phyloP scores from a whole-genome alignment of 257 asterid species.

The Solanum rostratum region DNA sequence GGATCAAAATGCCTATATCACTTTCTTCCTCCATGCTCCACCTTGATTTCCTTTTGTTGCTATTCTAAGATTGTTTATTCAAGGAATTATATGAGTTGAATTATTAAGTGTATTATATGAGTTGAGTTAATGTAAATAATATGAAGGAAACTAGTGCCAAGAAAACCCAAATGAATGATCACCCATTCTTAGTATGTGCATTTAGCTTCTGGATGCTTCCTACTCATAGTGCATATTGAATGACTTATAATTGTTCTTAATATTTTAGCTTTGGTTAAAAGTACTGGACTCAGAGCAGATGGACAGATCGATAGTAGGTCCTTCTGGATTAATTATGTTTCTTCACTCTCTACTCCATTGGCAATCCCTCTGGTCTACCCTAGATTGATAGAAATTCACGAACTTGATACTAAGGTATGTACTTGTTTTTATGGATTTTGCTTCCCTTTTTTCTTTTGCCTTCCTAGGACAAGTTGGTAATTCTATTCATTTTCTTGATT shows the following conservation, averaged over 20 bases:
- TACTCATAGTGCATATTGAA: not conserved
- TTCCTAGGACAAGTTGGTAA: not conserved
- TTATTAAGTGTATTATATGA: not conserved
- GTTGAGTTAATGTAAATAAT: not conserved
- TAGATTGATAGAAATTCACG: conserved; percentile 81
- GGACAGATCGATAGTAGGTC: conserved; percentile 87
- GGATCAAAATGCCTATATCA: not conserved
- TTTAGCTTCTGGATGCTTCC: not conserved
- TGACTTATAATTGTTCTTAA: not conserved
- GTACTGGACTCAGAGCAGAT: conserved; percentile 77
- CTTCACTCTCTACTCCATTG: conserved; percentile 69
- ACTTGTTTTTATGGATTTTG: not conserved
- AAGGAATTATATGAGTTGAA: not conserved
- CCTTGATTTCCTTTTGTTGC: not conserved
- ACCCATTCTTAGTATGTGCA: not conserved
- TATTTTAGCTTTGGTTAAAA: conserved; percentile 69
- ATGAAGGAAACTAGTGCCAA: not conserved
- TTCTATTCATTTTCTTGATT: not conserved
- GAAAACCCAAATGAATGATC: not conserved
- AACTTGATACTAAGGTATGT: conserved; percentile 63
- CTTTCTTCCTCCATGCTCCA: not conserved
- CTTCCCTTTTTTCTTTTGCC: not conserved
- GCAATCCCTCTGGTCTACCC: conserved; percentile 93
- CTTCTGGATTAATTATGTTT: conserved; percentile 78
- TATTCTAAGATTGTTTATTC: not conserved